Base-by-base conservation (phyloP, 2,329 filamentous ascomycete genomes). In the Phoma sp. region DNA sequence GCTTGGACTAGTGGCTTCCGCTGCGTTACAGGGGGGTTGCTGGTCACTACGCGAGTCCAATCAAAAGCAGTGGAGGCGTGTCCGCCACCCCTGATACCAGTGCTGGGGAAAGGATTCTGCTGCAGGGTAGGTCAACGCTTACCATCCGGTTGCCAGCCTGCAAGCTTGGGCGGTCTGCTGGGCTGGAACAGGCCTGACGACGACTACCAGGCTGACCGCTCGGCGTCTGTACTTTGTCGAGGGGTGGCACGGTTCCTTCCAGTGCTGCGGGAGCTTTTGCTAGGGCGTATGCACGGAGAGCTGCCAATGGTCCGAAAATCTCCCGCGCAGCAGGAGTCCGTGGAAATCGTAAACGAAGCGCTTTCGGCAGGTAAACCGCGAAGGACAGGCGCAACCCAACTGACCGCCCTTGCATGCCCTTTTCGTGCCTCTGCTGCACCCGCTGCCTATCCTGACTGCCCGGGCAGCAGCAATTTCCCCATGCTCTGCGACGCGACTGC, bases 41-140 rank as follows among this genome's bases (percentile, higher is more conserved):
- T 56, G 59, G 57, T n/a, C 47, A 53, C 32, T 23, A 37, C 5
- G 36, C 30, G 42, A 61, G 43, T 39, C 68, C 66, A 70, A 72
- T 71, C 40, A 56, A 18, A 46, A 40, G 36, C 10, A 37, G 43
- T 57, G 67, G 69, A 69, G 56, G 29, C 21, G 26, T 7, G 29
- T 49, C 71, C 71, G 59, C 39, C 34, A 53, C 56, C 64, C 55
- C 54, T 67, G 64, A 64, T 63, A 60, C 61, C 61, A 62, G 59
- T 51, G 53, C 43, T 56, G 58, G 58, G 59, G 60, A 43, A 60
- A 59, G 59, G 55, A 59, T 59, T 56, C 58, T 61, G 59, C 65
- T 70, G 65, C 67, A 63, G 64, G 62, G 65, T 58, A 59, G 57
- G 59, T 60, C 59, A 62, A 66, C 62, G 60, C 64, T 56, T 53